Base-by-base conservation (phyloP, 306 rosid species). In the Dryas alaskensis region DNA sequence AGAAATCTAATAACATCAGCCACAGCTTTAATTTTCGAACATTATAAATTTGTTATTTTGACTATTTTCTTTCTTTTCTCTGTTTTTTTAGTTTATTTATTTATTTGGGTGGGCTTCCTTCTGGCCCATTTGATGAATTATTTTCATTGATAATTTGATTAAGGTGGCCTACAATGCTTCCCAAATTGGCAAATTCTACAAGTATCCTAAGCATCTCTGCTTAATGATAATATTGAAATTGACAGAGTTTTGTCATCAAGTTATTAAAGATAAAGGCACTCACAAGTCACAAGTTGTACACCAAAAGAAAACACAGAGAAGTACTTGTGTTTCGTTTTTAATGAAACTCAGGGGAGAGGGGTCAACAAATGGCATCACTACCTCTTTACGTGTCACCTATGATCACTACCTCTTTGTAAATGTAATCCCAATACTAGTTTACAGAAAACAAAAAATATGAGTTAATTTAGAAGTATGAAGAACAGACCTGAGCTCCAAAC, bases 401-500 rank as follows among this genome's bases (percentile, higher is more conserved):
- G 70, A 45, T 52, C 37, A 53, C 3, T 11, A 31, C 52, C 14
- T 42, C 11, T n/a, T 59, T 31, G 16, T 50, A 40, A 69, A 42
- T 60, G 10, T 22, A 60, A 73, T 6, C 54, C 7, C 54, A 31
- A 48, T 31, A 31, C 3, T 31, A 31, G 2, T 31, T 31, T 31
- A 31, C 37, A 31, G 37, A 31, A 31, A 72, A 49, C 8, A 16
- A 6, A 59, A n/a, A 31, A 50, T 25, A 12, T 42, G 16, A 46
- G 19, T 17, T 3, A 2, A 19, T 27, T 10, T 27, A 12, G 17
- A 27, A 31, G 31, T 5, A 60, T 5, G 68, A 77, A 49, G 77
- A 65, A 71, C 10, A 44, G 73, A 60, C 98, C 96, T 94, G 98
- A 79, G 86, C 83, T 48, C 86, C 96, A 78, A 91, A 91, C 72